These are phyloP conservation scores for Tillandsia fasciculata DNA, from an alignment of 176 grass and related monocot species.

Conservation along the genomic window DNA sequence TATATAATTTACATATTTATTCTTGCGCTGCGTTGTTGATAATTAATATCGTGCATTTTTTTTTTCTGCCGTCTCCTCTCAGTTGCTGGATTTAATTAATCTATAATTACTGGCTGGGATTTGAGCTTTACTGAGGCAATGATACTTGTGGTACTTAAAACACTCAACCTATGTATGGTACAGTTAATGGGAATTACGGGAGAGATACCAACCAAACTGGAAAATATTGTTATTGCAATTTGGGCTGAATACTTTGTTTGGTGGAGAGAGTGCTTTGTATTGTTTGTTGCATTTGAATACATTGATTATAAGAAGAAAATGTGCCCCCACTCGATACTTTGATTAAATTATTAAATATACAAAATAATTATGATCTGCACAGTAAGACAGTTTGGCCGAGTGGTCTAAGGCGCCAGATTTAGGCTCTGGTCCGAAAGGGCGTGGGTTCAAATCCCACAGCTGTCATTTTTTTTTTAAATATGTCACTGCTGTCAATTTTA, in stretches of 20 bases:
- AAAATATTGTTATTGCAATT: too few species aligned
- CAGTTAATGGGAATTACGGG: too few species aligned
- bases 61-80: background rate
- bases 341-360: background rate
- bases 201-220: too few species aligned
- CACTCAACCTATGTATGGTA: too few species aligned
- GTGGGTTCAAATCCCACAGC: slow-evolving; percentile 99
- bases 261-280: too few species aligned
- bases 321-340: too few species aligned
- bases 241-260: too few species aligned
- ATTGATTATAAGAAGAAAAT: too few species aligned
- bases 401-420: slow-evolving; percentile 99
- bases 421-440: slow-evolving; percentile 99
- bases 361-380: background rate
- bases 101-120: background rate
- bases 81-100: background rate
- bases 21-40: background rate
- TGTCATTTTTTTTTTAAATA: slow-evolving; percentile 10
- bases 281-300: too few species aligned
- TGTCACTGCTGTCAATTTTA: background rate
- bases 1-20: background rate
- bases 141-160: background rate
- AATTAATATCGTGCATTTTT: background rate
- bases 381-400: slow-evolving; percentile 80
- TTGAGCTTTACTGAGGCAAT: background rate